Conservation (phyloP, 805 yeast genomes). For the Wickerhamiella occidentalis region DNA sequence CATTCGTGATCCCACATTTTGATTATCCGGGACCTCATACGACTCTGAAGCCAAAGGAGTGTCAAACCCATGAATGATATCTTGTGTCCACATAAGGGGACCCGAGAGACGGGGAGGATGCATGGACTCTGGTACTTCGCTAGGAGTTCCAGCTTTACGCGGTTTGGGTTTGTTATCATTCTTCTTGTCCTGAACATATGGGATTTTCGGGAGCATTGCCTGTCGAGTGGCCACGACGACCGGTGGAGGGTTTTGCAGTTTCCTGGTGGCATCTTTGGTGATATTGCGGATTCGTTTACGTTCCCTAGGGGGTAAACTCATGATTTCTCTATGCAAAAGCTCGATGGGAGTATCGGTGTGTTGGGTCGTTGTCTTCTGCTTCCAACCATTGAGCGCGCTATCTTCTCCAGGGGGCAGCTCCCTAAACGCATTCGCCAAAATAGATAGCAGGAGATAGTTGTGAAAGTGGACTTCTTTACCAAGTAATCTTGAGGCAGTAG, state of each 20-base stretch:
- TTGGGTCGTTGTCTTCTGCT: conserved; percentile 28
- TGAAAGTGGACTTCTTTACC: conserved; percentile 48
- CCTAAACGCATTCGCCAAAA: conserved; percentile 70
- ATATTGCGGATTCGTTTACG: conserved; percentile 73
- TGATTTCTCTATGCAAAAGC: conserved; percentile 70
- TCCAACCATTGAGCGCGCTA: conserved; percentile 31
- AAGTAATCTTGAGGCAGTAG: conserved; percentile 45
- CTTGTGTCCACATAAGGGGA: conserved; percentile 70
- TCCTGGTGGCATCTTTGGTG: conserved; percentile 70
- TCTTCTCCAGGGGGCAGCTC: conserved; percentile 53
- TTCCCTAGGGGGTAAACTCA: conserved; percentile 76
- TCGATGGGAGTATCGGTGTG: conserved; percentile 46
- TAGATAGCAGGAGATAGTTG: conserved; percentile 68
- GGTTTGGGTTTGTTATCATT: not conserved
- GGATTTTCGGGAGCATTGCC: conserved; percentile 70
- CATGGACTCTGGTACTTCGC: conserved; percentile 13
- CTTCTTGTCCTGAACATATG: conserved; percentile 37
- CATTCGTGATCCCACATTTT: conserved; percentile 53
- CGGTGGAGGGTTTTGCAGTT: conserved; percentile 32
- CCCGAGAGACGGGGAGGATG: conserved; percentile 24
- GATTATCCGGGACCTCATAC: conserved; percentile 73
- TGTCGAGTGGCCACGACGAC: conserved; percentile 30
- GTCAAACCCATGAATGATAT: conserved; percentile 72
- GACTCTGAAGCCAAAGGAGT: conserved; percentile 68
- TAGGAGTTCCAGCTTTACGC: not conserved